A percentile compares a stretch with the other conserved stretches of the same genome.
These are phyloP conservation scores for Harringtonia aguacate DNA, from an alignment of 2,329 filamentous ascomycete species.

Conservation along the genomic window DNA sequence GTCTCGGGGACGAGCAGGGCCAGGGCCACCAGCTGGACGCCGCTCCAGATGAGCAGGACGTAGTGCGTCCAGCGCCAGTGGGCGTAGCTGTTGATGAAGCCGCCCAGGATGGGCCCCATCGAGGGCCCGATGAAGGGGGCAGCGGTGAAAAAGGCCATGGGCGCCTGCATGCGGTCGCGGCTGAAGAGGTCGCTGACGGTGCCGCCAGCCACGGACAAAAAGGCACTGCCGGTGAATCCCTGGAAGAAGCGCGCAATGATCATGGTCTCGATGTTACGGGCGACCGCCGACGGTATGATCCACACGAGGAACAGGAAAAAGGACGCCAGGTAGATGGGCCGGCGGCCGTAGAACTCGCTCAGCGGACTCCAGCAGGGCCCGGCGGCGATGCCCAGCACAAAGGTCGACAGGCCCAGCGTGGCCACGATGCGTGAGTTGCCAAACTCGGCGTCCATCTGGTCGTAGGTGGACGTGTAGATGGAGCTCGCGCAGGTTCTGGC, in stretches of 20 bases:
- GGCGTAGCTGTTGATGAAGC: slow-evolving; percentile 70
- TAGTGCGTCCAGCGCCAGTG: slow-evolving; percentile 81
- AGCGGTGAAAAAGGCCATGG: slow-evolving; percentile 73
- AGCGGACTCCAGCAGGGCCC: slow-evolving; percentile 55
- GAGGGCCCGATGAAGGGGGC: slow-evolving; percentile 53
- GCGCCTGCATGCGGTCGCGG: slow-evolving; percentile 56
- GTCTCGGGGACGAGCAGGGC: slow-evolving; percentile 75
- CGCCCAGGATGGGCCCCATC: slow-evolving; percentile 54
- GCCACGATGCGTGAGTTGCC: slow-evolving; percentile 59
- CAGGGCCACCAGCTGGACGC: slow-evolving; percentile 52
- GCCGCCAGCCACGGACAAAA: slow-evolving; percentile 67
- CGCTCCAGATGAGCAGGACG: slow-evolving; percentile 71
- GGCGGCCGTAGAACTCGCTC: slow-evolving; percentile 71
- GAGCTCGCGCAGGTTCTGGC: slow-evolving; percentile 53
- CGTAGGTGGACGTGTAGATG: slow-evolving; percentile 80
- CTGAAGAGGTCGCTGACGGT: slow-evolving; percentile 75
- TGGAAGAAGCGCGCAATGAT: slow-evolving; percentile 68
- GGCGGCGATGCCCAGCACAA: slow-evolving; percentile 63
- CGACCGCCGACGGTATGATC: slow-evolving; percentile 71
- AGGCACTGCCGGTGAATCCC: slow-evolving; percentile 59
- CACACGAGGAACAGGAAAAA: slow-evolving; percentile 69
- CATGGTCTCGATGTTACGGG: slow-evolving; percentile 72
- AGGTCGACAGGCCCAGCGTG: slow-evolving; percentile 71
- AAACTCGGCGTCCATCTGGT: slow-evolving; percentile 67
- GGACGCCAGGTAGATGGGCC: slow-evolving; percentile 68